phyloP scores from a whole-genome alignment of 805 yeast species.

The Ogataea methanolica region DNA sequence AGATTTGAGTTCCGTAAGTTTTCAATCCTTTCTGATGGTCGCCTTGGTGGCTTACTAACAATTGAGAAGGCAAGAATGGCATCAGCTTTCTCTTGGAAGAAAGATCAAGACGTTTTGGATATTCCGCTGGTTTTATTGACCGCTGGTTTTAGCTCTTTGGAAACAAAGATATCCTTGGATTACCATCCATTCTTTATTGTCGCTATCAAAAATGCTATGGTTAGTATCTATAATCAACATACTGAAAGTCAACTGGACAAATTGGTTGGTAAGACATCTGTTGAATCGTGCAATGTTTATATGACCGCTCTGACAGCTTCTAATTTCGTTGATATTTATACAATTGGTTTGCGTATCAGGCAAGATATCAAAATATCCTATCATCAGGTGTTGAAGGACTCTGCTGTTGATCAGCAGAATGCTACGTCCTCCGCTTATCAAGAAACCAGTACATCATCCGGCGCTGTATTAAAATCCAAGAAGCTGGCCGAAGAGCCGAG shows the following conservation, averaged over 20 bases:
- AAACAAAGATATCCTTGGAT: conserved; percentile 69
- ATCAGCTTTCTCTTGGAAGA: conserved; percentile 70
- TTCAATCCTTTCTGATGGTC: conserved; percentile 58
- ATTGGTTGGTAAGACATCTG: conserved; percentile 45
- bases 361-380: conserved; percentile 73
- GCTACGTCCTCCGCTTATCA: neutral
- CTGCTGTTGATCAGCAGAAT: conserved; percentile 26
- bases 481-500: neutral
- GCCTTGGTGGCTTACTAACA: conserved; percentile 69
- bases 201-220: conserved; percentile 39
- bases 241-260: conserved; percentile 53
- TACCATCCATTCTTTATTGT: conserved; percentile 78
- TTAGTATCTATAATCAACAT: conserved; percentile 67
- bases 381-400: conserved; percentile 66
- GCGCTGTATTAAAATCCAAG: neutral
- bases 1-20: conserved; percentile 54
- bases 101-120: conserved; percentile 35
- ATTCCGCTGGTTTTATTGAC: conserved; percentile 67
- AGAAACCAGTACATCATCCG: neutral
- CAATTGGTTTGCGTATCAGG: conserved; percentile 63
- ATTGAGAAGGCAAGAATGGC: conserved; percentile 48
- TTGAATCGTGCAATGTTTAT: conserved; percentile 54
- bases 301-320: conserved; percentile 85
- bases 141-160: conserved; percentile 50
- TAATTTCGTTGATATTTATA: conserved; percentile 71